A percentile compares a stretch with the other conserved stretches of the same genome.
Conservation (phyloP, 352 stramenopile genomes). For the Sclerospora graminicola region DNA sequence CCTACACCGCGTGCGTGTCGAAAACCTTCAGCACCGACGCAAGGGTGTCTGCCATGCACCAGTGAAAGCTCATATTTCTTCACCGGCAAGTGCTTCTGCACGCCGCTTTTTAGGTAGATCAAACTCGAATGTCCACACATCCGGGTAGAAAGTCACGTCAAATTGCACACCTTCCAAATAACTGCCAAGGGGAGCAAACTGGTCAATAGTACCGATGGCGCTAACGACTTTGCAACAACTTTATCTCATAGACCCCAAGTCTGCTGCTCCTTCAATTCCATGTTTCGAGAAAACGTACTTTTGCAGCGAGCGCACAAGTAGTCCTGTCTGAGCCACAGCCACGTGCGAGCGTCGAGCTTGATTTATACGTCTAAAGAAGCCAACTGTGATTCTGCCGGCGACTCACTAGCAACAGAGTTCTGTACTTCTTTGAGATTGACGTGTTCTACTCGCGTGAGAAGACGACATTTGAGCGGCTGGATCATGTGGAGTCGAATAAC, state of each 20-base stretch:
- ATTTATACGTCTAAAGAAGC: constrained; percentile 7
- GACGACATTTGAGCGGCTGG: constrained; percentile 53
- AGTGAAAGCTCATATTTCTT: constrained; percentile 60
- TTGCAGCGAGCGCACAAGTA: no score
- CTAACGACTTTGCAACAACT: constrained; percentile 43
- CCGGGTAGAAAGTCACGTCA: no score
- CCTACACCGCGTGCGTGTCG: constrained; percentile 74
- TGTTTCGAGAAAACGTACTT: constrained; percentile 81
- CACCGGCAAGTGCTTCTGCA: constrained; percentile 18
- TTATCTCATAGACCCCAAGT: constrained; percentile 49
- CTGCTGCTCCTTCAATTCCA: constrained; percentile 87
- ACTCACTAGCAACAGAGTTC: constrained; percentile 42
- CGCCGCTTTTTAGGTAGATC: constrained; percentile 65
- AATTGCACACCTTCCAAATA: no score
- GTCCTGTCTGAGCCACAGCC: no score
- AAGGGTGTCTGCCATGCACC: constrained; percentile 79
- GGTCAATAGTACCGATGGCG: no score
- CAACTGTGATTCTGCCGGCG: constrained; percentile 16
- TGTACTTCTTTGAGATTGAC: constrained; percentile 85
- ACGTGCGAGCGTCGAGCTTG: constrained; percentile 30
- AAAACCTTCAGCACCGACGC: constrained; percentile 70
- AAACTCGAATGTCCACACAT: no score
- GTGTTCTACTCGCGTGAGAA: constrained; percentile 65
- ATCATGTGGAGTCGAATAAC: constrained; percentile 59
- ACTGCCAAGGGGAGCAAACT: no score